Base-by-base conservation (phyloP, 2,329 filamentous ascomycete genomes). In the Beauveria rudraprayagi region DNA sequence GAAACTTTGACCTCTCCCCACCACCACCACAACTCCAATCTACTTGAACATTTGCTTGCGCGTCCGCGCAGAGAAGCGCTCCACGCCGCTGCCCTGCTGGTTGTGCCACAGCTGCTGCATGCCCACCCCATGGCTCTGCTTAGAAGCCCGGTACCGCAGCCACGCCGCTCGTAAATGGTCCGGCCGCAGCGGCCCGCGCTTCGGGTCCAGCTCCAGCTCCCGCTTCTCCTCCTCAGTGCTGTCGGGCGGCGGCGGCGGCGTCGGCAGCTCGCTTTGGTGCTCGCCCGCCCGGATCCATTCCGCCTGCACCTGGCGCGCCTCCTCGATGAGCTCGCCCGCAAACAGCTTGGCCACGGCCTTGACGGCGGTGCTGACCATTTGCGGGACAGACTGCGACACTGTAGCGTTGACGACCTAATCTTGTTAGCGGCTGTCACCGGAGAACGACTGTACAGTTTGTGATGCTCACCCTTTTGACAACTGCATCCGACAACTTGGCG, bases 321-420 rank as follows among this genome's bases (percentile, higher is more conserved):
- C 77, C 70, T 91, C 89, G 64, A 92, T 87, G 53, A 93, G 79
- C 64, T 91, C 87, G 57, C 88, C 89, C 4, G 89, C 83, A 70
- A 90, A 92, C 63, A 90, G 80, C 73, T 93, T 93, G 53, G 87
- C 85, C 22, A 90, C 88, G 0, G 87, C 85, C 54, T 86, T 87
- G 69, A 92, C 87, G n/a, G 88, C 87, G 24, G 88, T 85, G 63
- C 90, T 86, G 55, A 92, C 87, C 66, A 84, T 88, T 22, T 83
- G 80, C 0, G 88, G 88, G 0, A 91, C 89, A 1, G 88, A 91
- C 70, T 92, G 90, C 0, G 88, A 91, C 9, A 92, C 86, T 1
- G 89, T 91, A 62, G 89, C 88, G 69, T 92, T 93, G 70, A 91
- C 87, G 63, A 92, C 83, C 81, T 87, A 63, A 22, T 19, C 10